A percentile compares a stretch with the other conserved stretches of the same genome.
Conservation (phyloP, 805 yeast genomes). For the Saccharomycopsis schoenii region DNA sequence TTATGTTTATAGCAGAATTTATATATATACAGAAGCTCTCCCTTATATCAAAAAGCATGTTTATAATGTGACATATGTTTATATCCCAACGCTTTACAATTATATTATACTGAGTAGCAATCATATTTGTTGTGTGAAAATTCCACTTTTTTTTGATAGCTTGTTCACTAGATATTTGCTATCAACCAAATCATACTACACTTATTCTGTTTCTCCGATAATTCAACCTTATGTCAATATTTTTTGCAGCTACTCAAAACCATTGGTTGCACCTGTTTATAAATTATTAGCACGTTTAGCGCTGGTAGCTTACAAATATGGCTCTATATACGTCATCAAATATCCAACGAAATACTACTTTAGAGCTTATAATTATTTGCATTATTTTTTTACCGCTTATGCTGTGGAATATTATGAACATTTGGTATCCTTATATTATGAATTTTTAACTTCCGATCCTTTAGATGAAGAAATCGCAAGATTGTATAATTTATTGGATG, state of each 20-base stretch:
- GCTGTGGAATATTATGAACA: not conserved
- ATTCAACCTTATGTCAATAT: not conserved
- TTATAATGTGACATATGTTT: not conserved
- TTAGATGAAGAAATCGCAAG: conserved; percentile 16
- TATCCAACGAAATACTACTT: not conserved
- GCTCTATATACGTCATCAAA: not conserved
- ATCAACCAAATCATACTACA: not conserved
- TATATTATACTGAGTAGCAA: not conserved
- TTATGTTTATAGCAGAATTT: conserved; percentile 4
- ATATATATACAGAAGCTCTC: not conserved
- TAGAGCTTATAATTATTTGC: not conserved
- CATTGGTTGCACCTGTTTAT: not conserved
- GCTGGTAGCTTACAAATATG: not conserved
- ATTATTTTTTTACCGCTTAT: not conserved
- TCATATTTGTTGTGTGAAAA: not conserved
- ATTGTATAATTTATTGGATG: conserved; percentile 11
- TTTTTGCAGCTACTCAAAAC: not conserved
- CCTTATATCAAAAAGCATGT: conserved; percentile 1
- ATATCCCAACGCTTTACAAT: conserved; percentile 1
- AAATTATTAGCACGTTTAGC: not conserved
- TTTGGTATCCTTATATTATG: conserved; percentile 6
- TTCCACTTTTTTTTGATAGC: not conserved
- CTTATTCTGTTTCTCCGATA: not conserved
- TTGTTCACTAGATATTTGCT: not conserved
- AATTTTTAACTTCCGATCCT: conserved; percentile 16